Evolutionary conservation across 2,329 filamentous ascomycete species (phyloP).

Genomic region (Colletotrichum tabaci): DNA sequence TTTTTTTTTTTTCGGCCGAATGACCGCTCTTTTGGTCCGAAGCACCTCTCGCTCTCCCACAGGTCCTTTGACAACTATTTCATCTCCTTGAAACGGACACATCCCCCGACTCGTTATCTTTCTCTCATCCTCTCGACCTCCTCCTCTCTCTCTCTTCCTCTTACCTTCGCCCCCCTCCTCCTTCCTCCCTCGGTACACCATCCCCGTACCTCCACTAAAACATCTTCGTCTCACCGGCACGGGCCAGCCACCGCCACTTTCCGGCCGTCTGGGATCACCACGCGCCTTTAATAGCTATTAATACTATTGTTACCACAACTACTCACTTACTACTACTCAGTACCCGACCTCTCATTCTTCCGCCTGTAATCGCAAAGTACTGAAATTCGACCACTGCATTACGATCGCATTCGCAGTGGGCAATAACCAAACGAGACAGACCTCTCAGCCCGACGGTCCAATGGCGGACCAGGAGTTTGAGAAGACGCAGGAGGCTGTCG

Average conservation of each 20-base stretch:
- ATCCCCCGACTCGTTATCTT: not conserved
- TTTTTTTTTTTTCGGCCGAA: constrained; percentile 30
- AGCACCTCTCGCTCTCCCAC: constrained; percentile 3
- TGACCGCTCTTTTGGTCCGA: constrained; percentile 10
- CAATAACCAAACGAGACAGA: not conserved
- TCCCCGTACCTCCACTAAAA: constrained; percentile 23
- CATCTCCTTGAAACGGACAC: constrained; percentile 16
- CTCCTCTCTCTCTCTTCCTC: too few species aligned
- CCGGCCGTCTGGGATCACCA: constrained; percentile 30
- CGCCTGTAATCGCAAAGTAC: not conserved
- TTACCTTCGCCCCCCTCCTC: too few species aligned
- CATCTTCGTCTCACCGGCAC: constrained; percentile 31
- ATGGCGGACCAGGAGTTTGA: constrained; percentile 51
- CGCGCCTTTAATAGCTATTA: not conserved
- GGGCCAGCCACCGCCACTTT: constrained; percentile 38
- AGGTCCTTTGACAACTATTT: constrained; percentile 10
- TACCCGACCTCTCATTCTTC: not conserved
- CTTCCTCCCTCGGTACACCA: constrained; percentile 2
- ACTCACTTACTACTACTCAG: not conserved
- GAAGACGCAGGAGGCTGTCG: constrained; percentile 50
- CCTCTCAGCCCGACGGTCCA: constrained; percentile 25
- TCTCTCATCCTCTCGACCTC: not conserved
- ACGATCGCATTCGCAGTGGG: not conserved
- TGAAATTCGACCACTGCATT: not conserved
- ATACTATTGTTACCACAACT: not conserved